Base-by-base conservation (phyloP, 2,329 filamentous ascomycete species). In the Cercospora brassicicola region DNA sequence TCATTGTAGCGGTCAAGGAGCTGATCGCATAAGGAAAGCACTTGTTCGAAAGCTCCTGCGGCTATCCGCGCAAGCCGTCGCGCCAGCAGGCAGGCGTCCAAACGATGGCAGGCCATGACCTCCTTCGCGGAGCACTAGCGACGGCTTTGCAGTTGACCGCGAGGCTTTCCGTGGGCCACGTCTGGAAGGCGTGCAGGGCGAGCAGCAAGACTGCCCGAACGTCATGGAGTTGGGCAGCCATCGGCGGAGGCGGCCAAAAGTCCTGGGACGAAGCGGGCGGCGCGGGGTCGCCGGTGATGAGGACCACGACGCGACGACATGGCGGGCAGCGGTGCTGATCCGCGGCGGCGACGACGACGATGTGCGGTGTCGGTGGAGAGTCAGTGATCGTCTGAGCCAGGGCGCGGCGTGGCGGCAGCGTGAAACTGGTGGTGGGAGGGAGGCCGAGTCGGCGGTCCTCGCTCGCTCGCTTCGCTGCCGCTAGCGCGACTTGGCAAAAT, bases 131-230 rank as follows among this genome's bases (percentile, higher is more conserved):
- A 23, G 30, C 62, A 39, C 62, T 64, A 64, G 48, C 48, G 48
- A 56, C 23, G 51, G 62, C 48, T 64, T 56, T 39, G 62, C 48
- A 23, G 45, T 36, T 42, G 48, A 20, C 18, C 30, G 62, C 15
- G 36, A 26, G 28, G 48, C 62, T 15, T 64, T 64, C 62, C 62
- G 62, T 64, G 62, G 62, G 28, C 62, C 62, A 64, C 20, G 45
- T 33, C 31, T 55, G 45, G 31, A 39, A 42, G 62, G 51, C 62
- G 51, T 64, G 62, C 62, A 64, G 62, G 45, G 39, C 15, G 18
- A 64, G 62, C 62, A 64, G 62, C 62, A 64, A 36, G 62, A 56
- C 62, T 64, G 62, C 51, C 62, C 62, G 62, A 64, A 57, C 62
- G 51, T 56, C 51, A 56, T 57, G 48, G 62, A 64, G 62, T 55